phyloP scores from a whole-genome alignment of 306 rosid genomes.

The Purshia tridentata region DNA sequence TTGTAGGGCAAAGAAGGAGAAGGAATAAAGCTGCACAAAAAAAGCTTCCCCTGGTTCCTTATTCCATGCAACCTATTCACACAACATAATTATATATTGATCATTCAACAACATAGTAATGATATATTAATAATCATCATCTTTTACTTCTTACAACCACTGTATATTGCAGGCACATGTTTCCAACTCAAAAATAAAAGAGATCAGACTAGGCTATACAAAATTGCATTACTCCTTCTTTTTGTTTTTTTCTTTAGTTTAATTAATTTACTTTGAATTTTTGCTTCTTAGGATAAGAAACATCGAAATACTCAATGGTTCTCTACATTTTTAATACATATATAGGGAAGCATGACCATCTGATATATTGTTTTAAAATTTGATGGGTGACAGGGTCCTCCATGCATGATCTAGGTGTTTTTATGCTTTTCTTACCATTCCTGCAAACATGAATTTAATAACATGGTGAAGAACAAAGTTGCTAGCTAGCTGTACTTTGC shows the following conservation, averaged over 20 bases:
- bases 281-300: background rate
- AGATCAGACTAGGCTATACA: background rate
- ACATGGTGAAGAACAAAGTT: conserved; percentile 5
- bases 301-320: background rate
- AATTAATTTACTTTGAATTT: background rate
- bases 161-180: conserved; percentile 58
- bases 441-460: conserved; percentile 1
- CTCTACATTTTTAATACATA: no score
- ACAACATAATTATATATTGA: conserved; percentile 53
- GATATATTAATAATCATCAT: conserved; percentile 79
- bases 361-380: conserved; percentile 33
- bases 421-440: conserved; percentile 16
- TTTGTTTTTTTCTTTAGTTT: background rate
- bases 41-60: conserved; percentile 62
- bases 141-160: conserved; percentile 61
- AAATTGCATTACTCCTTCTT: background rate
- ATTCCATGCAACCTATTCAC: conserved; percentile 61
- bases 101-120: conserved; percentile 64
- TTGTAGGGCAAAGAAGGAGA: conserved; percentile 64
- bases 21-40: conserved; percentile 61
- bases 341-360: conserved; percentile 15
- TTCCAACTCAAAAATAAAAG: conserved; percentile 39
- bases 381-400: conserved; percentile 56
- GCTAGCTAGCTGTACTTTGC: conserved; percentile 18
- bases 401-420: conserved; percentile 30